Percentiles rank a stretch among this genome's conserved stretches.
These are phyloP conservation scores for Brassica nigra DNA, from an alignment of 345 rosid species.

Conservation along the genomic window DNA sequence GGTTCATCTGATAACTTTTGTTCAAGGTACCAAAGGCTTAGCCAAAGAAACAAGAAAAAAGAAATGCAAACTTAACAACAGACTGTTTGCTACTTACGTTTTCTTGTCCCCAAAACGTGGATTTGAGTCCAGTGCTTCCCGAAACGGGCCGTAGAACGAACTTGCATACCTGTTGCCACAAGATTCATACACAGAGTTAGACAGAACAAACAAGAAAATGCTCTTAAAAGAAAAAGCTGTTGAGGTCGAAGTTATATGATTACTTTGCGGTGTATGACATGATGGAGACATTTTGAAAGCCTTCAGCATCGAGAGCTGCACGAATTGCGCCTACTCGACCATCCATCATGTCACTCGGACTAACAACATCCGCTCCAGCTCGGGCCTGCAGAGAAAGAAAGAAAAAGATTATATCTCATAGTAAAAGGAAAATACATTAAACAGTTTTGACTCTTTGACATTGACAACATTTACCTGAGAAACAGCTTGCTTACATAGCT, in stretches of 20 bases:
- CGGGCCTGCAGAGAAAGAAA: constrained; percentile 53
- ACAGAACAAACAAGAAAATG: constrained; percentile 3
- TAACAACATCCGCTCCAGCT: constrained; percentile 97
- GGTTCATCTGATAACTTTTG: constrained; percentile 96
- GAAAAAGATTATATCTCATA: neutral
- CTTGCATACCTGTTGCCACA: constrained; percentile 74
- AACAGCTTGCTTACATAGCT: constrained; percentile 45
- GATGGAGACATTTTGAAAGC: constrained; percentile 88
- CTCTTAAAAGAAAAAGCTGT: neutral
- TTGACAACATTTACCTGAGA: constrained; percentile 24
- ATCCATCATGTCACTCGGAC: constrained; percentile 99
- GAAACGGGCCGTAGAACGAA: constrained; percentile 93
- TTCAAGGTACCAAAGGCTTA: constrained; percentile 22
- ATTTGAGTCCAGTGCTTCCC: constrained; percentile 91
- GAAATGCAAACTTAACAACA: neutral
- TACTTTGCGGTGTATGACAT: constrained; percentile 99
- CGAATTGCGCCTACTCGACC: constrained; percentile 95
- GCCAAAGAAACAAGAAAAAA: constrained; percentile 10
- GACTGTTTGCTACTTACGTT: constrained; percentile 51
- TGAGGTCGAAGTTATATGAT: neutral
- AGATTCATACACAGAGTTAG: constrained; percentile 20
- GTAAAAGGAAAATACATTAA: neutral
- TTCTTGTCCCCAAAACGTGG: constrained; percentile 97
- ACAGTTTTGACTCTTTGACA: neutral
- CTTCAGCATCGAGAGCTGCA: constrained; percentile 88